These are phyloP conservation scores for Ophiocordyceps camponoti-saundersi DNA, from an alignment of 2,329 filamentous ascomycete species.

Conservation along the genomic window DNA sequence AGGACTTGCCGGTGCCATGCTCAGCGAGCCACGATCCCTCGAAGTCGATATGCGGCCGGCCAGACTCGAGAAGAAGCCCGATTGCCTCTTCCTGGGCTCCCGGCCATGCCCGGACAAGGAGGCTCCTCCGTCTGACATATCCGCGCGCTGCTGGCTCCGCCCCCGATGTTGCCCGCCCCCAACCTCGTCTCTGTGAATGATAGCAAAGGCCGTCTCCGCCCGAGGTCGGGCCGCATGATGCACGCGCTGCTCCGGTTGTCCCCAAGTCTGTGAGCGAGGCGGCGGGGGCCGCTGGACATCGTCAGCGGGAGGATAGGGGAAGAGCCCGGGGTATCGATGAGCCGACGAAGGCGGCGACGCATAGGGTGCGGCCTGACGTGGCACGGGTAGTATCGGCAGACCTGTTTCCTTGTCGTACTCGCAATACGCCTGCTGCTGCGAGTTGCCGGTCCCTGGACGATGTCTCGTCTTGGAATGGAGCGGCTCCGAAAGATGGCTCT, in stretches of 20 bases:
- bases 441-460: constrained; percentile 13
- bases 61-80: constrained; percentile 19
- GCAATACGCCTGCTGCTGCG: constrained; percentile 15
- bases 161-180: neutral
- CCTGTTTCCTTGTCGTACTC: constrained; percentile 37
- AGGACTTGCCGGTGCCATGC: constrained; percentile 1
- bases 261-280: constrained; percentile 2
- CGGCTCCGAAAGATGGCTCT: constrained; percentile 35
- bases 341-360: constrained; percentile 33
- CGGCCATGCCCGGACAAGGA: constrained; percentile 19
- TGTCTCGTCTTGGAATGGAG: constrained; percentile 19
- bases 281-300: constrained; percentile 1
- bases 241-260: constrained; percentile 4
- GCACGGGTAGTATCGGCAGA: constrained; percentile 5
- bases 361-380: constrained; percentile 10
- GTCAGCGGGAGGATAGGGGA: constrained; percentile 12
- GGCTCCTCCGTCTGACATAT: constrained; percentile 14
- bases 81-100: constrained; percentile 19
- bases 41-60: constrained; percentile 9
- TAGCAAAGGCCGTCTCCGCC: constrained; percentile 6
- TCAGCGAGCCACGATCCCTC: constrained; percentile 5
- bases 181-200: constrained; percentile 20
- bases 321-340: constrained; percentile 30
- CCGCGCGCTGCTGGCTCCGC: neutral
- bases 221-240: constrained; percentile 5